Evolutionary conservation across 2,329 filamentous ascomycete genomes (phyloP), one percentile per base, ranked within the genome.

Genomic region (Thyridium curvatum): DNA sequence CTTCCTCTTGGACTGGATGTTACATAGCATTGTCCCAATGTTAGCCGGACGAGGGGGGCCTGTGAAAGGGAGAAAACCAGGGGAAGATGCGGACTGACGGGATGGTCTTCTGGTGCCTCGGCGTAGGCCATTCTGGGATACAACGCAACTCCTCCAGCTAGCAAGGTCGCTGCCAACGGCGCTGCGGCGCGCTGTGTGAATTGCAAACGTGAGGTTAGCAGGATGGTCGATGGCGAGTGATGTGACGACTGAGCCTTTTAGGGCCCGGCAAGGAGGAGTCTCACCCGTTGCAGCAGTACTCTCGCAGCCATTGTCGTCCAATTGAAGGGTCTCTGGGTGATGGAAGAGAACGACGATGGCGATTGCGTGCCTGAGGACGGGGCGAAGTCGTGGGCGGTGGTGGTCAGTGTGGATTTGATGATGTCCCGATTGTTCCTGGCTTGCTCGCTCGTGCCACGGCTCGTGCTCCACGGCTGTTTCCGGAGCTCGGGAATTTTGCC

Each of bases 281-380:
- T 58, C 55, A 79, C 74, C 69, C 66, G 68, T 61, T 68, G 70
- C 54, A 77, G 62, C 60, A 78, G 64, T 62, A 77, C 65, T 75
- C 73, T 72, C 55, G 74, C 69, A 64, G 73, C 73, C 74, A 79
- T 79, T 59, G 59, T 70, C 56, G 54, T 62, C 66, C 67, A 71
- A 70, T 72, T 68, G 67, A 62, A 50, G 51, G 43, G 37, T 46
- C 42, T 41, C 44, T 44, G 35, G 43, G 34, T 40, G 38, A 13
- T 13, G 31, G 43, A 31, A 38, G 32, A 36, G 39, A 26, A 18
- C 18, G 30, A 30, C 12, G 14, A 26, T 14, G 18, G 13, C n/a
- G 26, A 17, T 30, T 12, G 34, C 21, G 21, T 26, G 21, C 21
- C 21, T 34, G 32, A 30, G 35, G 35, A 15, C 30, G 35, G 30